Conservation (phyloP, 306 rosid species). For the Coriaria nepalensis region DNA sequence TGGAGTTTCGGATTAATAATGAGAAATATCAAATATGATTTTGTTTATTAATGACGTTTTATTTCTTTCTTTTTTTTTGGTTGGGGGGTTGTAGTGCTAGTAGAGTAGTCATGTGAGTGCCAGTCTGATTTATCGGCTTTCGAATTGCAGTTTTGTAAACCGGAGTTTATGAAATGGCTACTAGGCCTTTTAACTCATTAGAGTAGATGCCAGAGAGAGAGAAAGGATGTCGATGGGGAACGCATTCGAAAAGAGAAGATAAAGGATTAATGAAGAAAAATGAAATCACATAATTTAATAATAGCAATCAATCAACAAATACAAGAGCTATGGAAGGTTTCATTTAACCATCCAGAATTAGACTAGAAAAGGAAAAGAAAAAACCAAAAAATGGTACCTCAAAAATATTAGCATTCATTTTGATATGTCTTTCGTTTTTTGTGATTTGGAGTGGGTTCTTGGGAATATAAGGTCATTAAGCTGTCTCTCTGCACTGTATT, state of each 20-base stretch:
- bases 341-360: no score
- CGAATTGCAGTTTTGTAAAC: no score
- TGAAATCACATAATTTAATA: conserved; percentile 28
- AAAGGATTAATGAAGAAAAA: conserved; percentile 6
- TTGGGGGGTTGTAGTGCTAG: no score
- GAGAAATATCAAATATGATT: no score
- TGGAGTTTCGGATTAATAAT: no score
- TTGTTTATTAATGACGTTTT: no score
- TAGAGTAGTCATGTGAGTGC: no score
- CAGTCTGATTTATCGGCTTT: no score
- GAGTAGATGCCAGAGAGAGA: not conserved
- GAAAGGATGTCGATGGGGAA: not conserved
- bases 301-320: conserved; percentile 21
- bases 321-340: conserved; percentile 17
- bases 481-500: conserved; percentile 77
- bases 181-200: not conserved
- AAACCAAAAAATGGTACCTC: conserved; percentile 6
- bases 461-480: conserved; percentile 74
- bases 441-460: conserved; percentile 45
- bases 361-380: conserved; percentile 2
- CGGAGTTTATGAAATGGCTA: no score
- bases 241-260: not conserved
- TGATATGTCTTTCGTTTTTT: conserved; percentile 44
- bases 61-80: no score
- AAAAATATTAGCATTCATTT: conserved; percentile 26